Evolutionary conservation across 192 early-diverging fungal genomes (phyloP).

Genomic region (Gaertneriomyces sp.): DNA sequence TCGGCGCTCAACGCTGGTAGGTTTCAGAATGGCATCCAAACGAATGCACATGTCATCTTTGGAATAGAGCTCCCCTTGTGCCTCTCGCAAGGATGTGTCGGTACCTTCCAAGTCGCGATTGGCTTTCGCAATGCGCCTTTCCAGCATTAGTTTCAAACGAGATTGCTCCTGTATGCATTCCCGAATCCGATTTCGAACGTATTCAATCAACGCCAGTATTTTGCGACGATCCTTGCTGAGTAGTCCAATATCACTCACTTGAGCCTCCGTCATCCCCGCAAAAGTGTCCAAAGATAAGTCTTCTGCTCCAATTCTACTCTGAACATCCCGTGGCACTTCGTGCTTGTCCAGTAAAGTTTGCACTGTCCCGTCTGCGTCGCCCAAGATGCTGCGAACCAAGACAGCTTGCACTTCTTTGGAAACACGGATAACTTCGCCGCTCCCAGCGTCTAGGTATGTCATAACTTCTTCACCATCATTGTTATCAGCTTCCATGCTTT

Average conservation of each 20-base stretch:
- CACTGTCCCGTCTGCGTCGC: conserved; percentile 35
- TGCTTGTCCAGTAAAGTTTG: conserved; percentile 41
- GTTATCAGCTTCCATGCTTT: conserved; percentile 37
- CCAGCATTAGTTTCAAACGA: conserved; percentile 50
- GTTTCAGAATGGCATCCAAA: conserved; percentile 39
- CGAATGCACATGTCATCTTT: conserved; percentile 50
- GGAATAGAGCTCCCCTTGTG: conserved; percentile 36
- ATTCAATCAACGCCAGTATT: conserved; percentile 48
- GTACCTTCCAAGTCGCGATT: conserved; percentile 36
- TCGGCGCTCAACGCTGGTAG: conserved; percentile 37
- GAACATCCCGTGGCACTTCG: conserved; percentile 39
- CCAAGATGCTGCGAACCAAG: conserved; percentile 41
- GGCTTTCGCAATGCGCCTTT: conserved; percentile 48
- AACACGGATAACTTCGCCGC: conserved; percentile 38
- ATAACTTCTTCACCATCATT: conserved; percentile 4
- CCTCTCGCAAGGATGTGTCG: conserved; percentile 16
- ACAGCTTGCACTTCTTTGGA: conserved; percentile 30
- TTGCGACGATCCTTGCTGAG: conserved; percentile 44
- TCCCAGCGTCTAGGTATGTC: conserved; percentile 38
- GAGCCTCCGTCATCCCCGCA: conserved; percentile 38
- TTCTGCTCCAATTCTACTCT: conserved; percentile 28
- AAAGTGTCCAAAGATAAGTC: conserved; percentile 44
- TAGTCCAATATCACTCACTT: conserved; percentile 30
- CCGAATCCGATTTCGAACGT: conserved; percentile 49
- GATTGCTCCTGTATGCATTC: conserved; percentile 49